phyloP scores from a whole-genome alignment of 768 basidiomycete genomes.

The Amanita subjunquillea region DNA sequence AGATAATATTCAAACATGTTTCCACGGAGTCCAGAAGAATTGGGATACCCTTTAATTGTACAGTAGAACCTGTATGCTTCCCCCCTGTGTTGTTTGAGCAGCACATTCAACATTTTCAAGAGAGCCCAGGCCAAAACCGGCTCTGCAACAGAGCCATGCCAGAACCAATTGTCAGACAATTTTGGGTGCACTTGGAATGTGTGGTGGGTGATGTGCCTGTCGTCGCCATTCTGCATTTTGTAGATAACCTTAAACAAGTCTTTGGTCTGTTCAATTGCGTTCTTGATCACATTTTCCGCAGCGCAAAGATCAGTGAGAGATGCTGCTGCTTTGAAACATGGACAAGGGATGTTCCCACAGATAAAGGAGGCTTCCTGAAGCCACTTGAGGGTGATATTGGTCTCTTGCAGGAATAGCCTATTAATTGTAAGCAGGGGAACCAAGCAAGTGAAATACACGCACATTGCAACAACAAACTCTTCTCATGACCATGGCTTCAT shows the following conservation, averaged over 20 bases:
- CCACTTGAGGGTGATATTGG: constrained; percentile 5
- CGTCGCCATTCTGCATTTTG: not conserved
- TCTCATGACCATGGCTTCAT: constrained; percentile 6
- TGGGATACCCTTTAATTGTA: not conserved
- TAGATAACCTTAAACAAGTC: not conserved
- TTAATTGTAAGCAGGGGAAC: not conserved
- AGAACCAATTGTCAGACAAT: not conserved
- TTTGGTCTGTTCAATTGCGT: too few relatives aligned
- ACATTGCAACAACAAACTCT: not conserved
- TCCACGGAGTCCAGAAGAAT: not conserved
- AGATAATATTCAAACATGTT: not conserved
- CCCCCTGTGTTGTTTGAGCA: not conserved
- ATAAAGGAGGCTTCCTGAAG: not conserved
- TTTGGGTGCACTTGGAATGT: not conserved
- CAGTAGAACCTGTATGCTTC: not conserved
- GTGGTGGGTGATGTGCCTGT: not conserved
- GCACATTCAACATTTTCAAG: not conserved
- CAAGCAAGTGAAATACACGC: constrained; percentile 4
- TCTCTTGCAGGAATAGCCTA: constrained; percentile 1
- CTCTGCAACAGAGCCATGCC: too few relatives aligned
- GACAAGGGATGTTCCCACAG: constrained; percentile 6
- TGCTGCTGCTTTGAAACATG: constrained; percentile 3
- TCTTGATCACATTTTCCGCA: too few relatives aligned
- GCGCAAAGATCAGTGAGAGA: too few relatives aligned
- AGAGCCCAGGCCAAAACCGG: not conserved